Percentiles rank a stretch among this genome's conserved stretches.
These are phyloP conservation scores for Pichia sp. DNA, from an alignment of 1,139 yeast genomes.

Conservation along the genomic window DNA sequence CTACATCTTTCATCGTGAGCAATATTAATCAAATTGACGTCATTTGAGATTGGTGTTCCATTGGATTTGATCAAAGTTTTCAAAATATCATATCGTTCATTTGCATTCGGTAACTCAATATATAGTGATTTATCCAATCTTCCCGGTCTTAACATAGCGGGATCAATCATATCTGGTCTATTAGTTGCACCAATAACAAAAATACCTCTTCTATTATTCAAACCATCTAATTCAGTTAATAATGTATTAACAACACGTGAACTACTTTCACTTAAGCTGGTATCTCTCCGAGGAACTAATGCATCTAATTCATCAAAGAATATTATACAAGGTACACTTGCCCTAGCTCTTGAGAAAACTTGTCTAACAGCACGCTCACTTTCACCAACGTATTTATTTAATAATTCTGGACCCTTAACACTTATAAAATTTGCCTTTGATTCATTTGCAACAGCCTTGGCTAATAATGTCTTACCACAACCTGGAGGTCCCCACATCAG, in stretches of 20 bases:
- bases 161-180: constrained; percentile 97
- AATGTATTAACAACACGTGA: constrained; percentile 92
- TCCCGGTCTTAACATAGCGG: constrained; percentile 97
- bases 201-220: constrained; percentile 86
- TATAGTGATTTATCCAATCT: constrained; percentile 88
- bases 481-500: constrained; percentile 99
- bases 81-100: constrained; percentile 76
- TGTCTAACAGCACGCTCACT: constrained; percentile 93
- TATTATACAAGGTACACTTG: constrained; percentile 90
- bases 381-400: constrained; percentile 95
- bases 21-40: constrained; percentile 54
- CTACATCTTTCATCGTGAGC: constrained; percentile 76
- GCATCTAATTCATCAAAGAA: constrained; percentile 97
- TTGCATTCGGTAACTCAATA: constrained; percentile 78
- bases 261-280: constrained; percentile 80
- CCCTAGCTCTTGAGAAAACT: constrained; percentile 89
- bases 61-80: constrained; percentile 66
- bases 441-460: constrained; percentile 97
- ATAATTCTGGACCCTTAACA: constrained; percentile 89
- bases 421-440: constrained; percentile 93
- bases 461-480: constrained; percentile 92
- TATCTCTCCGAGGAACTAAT: constrained; percentile 87
- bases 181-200: constrained; percentile 96
- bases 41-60: constrained; percentile 65
- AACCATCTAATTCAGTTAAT: constrained; percentile 89